A percentile compares a stretch with the other conserved stretches of the same genome.
phyloP scores from a whole-genome alignment of 2,329 filamentous ascomycete species.

The Neopestalotiopsis sp. region DNA sequence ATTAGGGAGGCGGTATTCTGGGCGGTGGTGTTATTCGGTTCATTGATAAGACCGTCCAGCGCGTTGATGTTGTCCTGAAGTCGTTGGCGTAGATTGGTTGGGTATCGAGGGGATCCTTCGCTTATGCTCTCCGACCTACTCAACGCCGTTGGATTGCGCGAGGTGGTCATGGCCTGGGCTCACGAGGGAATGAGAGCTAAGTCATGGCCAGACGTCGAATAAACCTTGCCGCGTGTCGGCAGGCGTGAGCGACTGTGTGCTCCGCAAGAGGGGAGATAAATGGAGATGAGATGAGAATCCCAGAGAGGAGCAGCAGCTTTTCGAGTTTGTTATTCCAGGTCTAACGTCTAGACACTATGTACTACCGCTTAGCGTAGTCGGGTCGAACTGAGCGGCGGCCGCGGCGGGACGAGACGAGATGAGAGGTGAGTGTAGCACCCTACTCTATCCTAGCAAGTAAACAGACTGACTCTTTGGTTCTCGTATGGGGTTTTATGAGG shows the following conservation, averaged over 20 bases:
- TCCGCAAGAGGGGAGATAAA: background rate
- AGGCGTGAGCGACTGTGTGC: background rate
- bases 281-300: background rate
- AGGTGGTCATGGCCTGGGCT: conserved; percentile 17
- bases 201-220: conserved; percentile 1
- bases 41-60: conserved; percentile 20
- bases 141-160: conserved; percentile 20
- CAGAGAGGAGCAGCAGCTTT: background rate
- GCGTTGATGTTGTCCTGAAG: conserved; percentile 22
- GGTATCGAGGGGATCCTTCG: conserved; percentile 18
- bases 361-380: background rate
- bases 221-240: background rate
- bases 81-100: conserved; percentile 17
- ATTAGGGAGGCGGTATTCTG: conserved; percentile 2
- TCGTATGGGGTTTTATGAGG: background rate
- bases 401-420: background rate
- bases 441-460: background rate
- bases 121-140: conserved; percentile 22
- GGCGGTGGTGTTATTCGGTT: conserved; percentile 15
- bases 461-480: background rate
- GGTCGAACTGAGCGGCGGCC: background rate
- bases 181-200: background rate
- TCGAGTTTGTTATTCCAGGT: background rate
- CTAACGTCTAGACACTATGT: background rate
- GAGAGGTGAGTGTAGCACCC: background rate